Evolutionary conservation across 805 yeast species (phyloP), one percentile per base, ranked within the genome.

Genomic region (Cyberlindnera amylophila): DNA sequence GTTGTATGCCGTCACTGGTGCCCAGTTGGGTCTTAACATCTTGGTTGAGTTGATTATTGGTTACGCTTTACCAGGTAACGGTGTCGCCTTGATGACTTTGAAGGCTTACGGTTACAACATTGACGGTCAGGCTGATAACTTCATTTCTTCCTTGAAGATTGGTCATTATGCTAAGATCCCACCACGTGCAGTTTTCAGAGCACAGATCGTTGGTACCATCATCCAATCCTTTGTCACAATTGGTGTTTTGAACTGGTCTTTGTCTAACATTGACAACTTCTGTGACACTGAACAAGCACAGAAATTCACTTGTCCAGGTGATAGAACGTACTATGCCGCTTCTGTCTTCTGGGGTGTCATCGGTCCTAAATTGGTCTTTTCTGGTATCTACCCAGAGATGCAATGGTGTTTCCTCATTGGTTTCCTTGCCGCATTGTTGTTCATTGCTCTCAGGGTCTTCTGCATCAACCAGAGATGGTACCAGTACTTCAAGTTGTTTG

Each of bases 361-460:
- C 44, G 80, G 81, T 11, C 81, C 80, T 16, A 69, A 71, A 37
- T 72, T 74, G 50, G 76, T 77, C 14, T 78, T 78, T 59, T 67
- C 72, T 39, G 75, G 76, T 0, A 56, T 81, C 14, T 82, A 82
- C 54, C 86, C 87, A 1, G 64, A 72, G 11, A 63, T 82, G 45
- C 74, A 77, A 56, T 81, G 78, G 74, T 76, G 84, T 47, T 81
- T 82, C 68, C 64, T 82, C 26, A 65, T 78, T 42, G 87, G 88
- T 7, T 59, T 59, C 45, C 49, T 72, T 50, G 35, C 58, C 4
- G 65, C 62, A 5, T 8, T 61, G 9, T 65, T 53, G 8, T 62
- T 64, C 45, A 60, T 63, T 32, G 50, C 47, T 3, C 32, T 62
- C 44, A 58, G 45, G 30, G 42, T 40, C 66, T 37, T 47, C 38